Percentiles rank a stretch among this genome's conserved stretches.
Conservation (phyloP, 495 filamentous ascomycete genomes). For the Aspergillus incahuasiensis region DNA sequence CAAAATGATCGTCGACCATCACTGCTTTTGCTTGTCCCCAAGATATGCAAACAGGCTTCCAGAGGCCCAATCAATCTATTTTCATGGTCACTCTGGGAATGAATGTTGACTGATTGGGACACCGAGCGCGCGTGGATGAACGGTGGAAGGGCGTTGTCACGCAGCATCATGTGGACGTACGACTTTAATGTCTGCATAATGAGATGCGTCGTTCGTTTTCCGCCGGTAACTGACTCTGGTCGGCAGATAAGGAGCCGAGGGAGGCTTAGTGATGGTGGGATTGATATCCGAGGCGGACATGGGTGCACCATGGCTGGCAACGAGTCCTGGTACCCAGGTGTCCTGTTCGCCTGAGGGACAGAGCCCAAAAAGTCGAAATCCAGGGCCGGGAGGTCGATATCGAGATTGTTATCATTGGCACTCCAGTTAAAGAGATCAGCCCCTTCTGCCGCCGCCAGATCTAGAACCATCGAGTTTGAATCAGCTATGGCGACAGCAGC, state of each 20-base stretch:
- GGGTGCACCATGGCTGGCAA: no score
- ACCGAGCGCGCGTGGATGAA: slow-evolving; percentile 17
- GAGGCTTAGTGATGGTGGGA: background rate
- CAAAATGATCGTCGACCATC: slow-evolving; percentile 38
- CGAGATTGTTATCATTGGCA: background rate
- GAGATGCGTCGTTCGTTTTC: slow-evolving; percentile 32
- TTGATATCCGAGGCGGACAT: background rate
- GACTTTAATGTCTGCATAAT: slow-evolving; percentile 42
- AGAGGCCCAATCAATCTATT: background rate
- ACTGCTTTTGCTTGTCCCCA: background rate
- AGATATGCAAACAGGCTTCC: background rate
- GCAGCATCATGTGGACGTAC: slow-evolving; percentile 38
- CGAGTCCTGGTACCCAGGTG: background rate
- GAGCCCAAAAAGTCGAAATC: background rate
- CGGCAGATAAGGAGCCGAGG: slow-evolving; percentile 30
- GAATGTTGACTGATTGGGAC: background rate
- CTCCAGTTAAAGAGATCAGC: background rate
- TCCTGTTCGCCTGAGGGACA: background rate
- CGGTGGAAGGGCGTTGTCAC: slow-evolving; percentile 32
- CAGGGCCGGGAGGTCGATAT: slow-evolving; percentile 28
- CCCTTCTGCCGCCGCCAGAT: background rate
- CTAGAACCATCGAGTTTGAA: background rate
- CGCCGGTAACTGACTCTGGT: slow-evolving; percentile 22
- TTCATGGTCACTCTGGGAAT: background rate
- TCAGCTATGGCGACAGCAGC: background rate